phyloP scores from a whole-genome alignment of 768 basidiomycete species.

The Naganishia vaughanmartiniae region DNA sequence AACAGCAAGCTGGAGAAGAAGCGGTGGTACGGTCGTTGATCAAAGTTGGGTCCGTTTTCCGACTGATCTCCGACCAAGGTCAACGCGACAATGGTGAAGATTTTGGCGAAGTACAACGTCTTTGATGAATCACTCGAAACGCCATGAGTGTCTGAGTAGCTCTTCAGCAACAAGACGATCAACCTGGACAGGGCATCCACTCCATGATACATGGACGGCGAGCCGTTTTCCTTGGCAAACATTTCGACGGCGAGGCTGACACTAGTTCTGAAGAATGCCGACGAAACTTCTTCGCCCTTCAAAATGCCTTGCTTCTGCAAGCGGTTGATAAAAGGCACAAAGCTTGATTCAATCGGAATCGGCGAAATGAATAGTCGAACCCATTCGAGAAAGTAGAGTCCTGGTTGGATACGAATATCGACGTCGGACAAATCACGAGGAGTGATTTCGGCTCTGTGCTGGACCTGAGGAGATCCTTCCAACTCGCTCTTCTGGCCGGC shows the following conservation, averaged over 20 bases:
- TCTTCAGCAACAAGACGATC: conserved; percentile 97
- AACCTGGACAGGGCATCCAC: conserved; percentile 92
- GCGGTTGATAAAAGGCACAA: conserved; percentile 94
- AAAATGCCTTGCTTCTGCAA: conserved; percentile 94
- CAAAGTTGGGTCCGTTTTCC: conserved; percentile 84
- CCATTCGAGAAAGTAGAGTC: conserved; percentile 64
- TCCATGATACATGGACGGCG: conserved; percentile 79
- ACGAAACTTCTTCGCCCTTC: conserved; percentile 91
- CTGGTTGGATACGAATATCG: conserved; percentile 22
- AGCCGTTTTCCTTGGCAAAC: conserved; percentile 59
- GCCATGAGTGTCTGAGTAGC: conserved; percentile 88
- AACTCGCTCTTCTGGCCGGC: background rate
- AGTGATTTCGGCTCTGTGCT: conserved; percentile 22
- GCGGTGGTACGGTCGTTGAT: conserved; percentile 96
- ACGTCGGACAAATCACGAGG: conserved; percentile 17
- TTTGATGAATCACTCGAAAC: conserved; percentile 91
- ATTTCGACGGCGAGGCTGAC: conserved; percentile 88
- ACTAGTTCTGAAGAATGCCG: conserved; percentile 97
- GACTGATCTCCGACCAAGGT: conserved; percentile 93
- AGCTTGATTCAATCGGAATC: conserved; percentile 81
- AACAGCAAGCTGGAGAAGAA: conserved; percentile 96
- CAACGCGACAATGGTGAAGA: conserved; percentile 92
- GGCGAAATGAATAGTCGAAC: conserved; percentile 88
- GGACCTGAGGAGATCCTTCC: background rate
- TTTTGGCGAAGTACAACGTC: conserved; percentile 93